Evolutionary conservation across 2,329 filamentous ascomycete species (phyloP), one percentile per base, ranked within the genome.

Genomic region (Botrytis sinoallii): DNA sequence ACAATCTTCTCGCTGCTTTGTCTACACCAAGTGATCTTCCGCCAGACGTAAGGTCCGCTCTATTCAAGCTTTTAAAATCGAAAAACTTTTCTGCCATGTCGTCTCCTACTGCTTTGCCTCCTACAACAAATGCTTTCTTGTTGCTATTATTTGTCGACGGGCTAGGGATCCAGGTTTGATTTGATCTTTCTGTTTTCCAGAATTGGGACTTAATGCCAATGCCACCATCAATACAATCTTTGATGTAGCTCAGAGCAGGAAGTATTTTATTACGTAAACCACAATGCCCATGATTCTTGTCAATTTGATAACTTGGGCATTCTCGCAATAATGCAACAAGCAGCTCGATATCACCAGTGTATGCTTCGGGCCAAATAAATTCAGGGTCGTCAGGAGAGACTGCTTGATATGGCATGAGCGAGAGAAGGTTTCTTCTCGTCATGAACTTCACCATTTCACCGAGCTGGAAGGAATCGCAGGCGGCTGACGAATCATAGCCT

Each of bases 381-480:
- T 80, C 78, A 7, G 76, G 71, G 61, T 80, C 79, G 20, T 81
- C 78, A 9, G 86, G 79, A 1, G 86, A 87, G 3, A 80, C 78
- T 0, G 87, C 84, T 52, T 86, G 85, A 75, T 88, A 89, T 79
- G 89, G 87, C 10, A 87, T 84, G 1, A 93, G 82, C 55, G 86
- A 87, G 6, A 93, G 79, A 0, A 93, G 87, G 42, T 87, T 85
- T 76, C 89, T 89, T 76, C 86, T 86, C 22, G 85, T 83, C 52
- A 94, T 87, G 81, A 94, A 94, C 77, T 89, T 90, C 76, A 93
- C 83, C 86, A 93, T 93, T 82, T 94, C 91, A 35, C 92, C 92
- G 1, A 95, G 87, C 82, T 95, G 92, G 79, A 92, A 95, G 2
- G 89, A 90, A 82, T 95, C 92, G 81, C 92, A 94, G 60, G 91